A percentile compares a stretch with the other conserved stretches of the same genome.
Evolutionary conservation across 768 basidiomycete genomes (phyloP).

Genomic region (Agrocybe pediades): DNA sequence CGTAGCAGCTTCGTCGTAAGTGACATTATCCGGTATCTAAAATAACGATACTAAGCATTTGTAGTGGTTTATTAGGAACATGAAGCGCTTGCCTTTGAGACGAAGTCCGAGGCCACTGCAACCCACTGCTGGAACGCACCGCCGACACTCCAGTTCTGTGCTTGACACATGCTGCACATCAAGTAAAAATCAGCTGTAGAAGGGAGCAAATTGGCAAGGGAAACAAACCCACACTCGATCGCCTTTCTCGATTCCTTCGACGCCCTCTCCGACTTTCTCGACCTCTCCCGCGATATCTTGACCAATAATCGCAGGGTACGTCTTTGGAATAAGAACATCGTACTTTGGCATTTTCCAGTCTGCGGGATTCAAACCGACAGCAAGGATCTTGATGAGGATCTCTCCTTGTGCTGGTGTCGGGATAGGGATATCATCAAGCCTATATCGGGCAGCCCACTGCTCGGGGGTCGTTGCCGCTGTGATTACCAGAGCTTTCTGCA

Average conservation of each 20-base stretch:
- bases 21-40: constrained; percentile 36
- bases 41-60: background rate
- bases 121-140: constrained; percentile 48
- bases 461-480: background rate
- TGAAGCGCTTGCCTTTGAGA: constrained; percentile 34
- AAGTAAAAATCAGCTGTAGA: background rate
- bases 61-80: no score
- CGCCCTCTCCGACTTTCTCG: constrained; percentile 49
- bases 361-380: constrained; percentile 52
- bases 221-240: constrained; percentile 45
- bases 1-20: constrained; percentile 45
- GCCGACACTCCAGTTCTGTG: constrained; percentile 34
- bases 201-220: background rate
- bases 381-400: constrained; percentile 46
- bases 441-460: constrained; percentile 18
- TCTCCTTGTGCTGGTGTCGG: constrained; percentile 28
- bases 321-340: constrained; percentile 37
- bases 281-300: constrained; percentile 51
- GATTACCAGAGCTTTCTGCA: background rate
- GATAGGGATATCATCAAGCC: background rate
- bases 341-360: constrained; percentile 50
- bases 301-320: constrained; percentile 50
- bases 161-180: constrained; percentile 45
- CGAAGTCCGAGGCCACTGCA: constrained; percentile 36
- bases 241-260: constrained; percentile 47